Conservation (phyloP, 2,329 filamentous ascomycete genomes). For the Ophiocordyceps camponoti-rufipedis region DNA sequence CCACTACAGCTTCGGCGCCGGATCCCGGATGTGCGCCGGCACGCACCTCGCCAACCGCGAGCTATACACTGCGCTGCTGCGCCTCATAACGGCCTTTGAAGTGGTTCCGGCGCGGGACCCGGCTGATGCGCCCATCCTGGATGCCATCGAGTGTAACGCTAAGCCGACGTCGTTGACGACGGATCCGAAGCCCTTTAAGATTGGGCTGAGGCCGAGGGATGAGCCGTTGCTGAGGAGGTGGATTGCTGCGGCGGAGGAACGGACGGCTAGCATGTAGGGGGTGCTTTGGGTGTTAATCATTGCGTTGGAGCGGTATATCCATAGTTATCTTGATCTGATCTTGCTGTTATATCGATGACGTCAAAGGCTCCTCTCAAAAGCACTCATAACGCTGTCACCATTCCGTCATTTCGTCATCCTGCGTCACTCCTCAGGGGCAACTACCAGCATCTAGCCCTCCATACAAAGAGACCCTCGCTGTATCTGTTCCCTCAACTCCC, state of each 20-base stretch:
- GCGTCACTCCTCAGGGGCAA: neutral
- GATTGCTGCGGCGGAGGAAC: conserved; percentile 32
- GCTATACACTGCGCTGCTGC: conserved; percentile 40
- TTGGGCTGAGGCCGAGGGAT: conserved; percentile 31
- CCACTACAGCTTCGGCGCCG: conserved; percentile 45
- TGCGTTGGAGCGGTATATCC: neutral
- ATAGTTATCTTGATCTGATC: neutral
- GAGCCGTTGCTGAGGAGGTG: conserved; percentile 25
- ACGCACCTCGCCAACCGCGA: conserved; percentile 45
- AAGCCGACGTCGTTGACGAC: conserved; percentile 40
- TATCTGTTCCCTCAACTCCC: too few species aligned
- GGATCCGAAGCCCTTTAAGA: conserved; percentile 45
- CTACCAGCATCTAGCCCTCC: too few species aligned
- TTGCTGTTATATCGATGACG: neutral
- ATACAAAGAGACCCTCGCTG: too few species aligned
- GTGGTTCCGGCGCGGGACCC: conserved; percentile 27
- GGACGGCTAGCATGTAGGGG: conserved; percentile 21
- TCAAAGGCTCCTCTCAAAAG: neutral
- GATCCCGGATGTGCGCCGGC: conserved; percentile 44
- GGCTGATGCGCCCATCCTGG: conserved; percentile 31
- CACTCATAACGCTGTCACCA: neutral
- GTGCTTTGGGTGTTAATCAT: neutral
- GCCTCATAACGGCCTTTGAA: conserved; percentile 39
- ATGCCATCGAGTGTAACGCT: conserved; percentile 37
- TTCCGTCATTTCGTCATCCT: neutral